These are phyloP conservation scores for Pharnaceum exiguum DNA, from an alignment of 148 eudicot genomes.

Conservation along the genomic window DNA sequence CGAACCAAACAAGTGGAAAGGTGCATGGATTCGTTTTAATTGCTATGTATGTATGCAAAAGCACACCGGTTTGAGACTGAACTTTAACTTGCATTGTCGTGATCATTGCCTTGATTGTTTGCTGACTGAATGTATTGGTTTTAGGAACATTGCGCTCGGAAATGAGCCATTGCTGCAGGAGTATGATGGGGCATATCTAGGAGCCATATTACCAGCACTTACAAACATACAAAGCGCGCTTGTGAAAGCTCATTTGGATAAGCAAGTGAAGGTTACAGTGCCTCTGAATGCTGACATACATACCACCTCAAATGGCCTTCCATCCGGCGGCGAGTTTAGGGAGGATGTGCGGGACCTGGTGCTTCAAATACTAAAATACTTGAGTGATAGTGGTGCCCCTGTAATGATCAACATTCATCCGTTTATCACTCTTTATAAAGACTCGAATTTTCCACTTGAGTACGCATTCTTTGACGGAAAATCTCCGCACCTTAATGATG, in stretches of 20 bases:
- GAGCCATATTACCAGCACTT: slow-evolving; percentile 77
- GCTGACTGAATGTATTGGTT: no score
- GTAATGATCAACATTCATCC: slow-evolving; percentile 92
- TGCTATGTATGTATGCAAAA: no score
- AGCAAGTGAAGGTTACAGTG: slow-evolving; percentile 64
- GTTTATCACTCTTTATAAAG: slow-evolving; percentile 72
- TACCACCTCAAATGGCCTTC: slow-evolving; percentile 32
- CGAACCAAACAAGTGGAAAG: no score
- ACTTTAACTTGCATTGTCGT: no score
- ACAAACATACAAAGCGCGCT: slow-evolving; percentile 75
- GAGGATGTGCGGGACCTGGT: slow-evolving; percentile 53
- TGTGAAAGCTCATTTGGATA: slow-evolving; percentile 51
- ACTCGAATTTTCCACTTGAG: slow-evolving; percentile 67
- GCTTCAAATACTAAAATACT: slow-evolving; percentile 57
- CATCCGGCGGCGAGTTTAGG: slow-evolving; percentile 83
- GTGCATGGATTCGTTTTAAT: no score
- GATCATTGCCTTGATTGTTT: no score
- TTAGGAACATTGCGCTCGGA: slow-evolving; percentile 94
- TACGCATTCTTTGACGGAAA: slow-evolving; percentile 84
- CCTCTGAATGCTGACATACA: slow-evolving; percentile 86
- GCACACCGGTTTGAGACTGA: no score
- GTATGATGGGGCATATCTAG: slow-evolving; percentile 71
- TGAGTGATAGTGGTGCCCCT: slow-evolving; percentile 55
- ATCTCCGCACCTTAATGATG: slow-evolving; percentile 51
- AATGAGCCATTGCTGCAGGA: slow-evolving; percentile 82